phyloP scores from a whole-genome alignment of 2,329 filamentous ascomycete genomes.

The Aspergillus fischeri region DNA sequence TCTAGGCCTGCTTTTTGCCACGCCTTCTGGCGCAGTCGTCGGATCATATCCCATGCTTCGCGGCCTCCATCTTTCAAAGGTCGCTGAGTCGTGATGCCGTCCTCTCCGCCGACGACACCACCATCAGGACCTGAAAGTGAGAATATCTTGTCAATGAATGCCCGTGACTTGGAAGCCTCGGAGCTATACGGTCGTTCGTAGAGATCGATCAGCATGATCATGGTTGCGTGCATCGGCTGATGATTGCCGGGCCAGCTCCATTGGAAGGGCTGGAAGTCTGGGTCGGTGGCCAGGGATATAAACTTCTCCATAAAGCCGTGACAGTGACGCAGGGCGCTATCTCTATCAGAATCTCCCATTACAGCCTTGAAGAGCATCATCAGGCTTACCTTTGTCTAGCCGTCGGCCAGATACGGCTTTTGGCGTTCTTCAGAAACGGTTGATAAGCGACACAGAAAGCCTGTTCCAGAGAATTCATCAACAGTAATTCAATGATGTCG shows the following conservation, averaged over 20 bases:
- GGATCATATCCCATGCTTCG: conserved; percentile 48
- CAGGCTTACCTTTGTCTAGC: conserved; percentile 40
- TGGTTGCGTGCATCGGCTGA: conserved; percentile 25
- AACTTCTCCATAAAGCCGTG: conserved; percentile 49
- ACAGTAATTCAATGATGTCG: not conserved
- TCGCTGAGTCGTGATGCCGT: conserved; percentile 41
- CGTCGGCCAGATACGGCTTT: conserved; percentile 45
- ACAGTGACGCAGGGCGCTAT: conserved; percentile 43
- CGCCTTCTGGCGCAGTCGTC: conserved; percentile 43
- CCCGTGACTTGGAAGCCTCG: conserved; percentile 42
- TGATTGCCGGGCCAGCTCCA: conserved; percentile 45
- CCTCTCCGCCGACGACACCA: conserved; percentile 44
- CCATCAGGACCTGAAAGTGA: conserved; percentile 43
- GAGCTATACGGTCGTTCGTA: conserved; percentile 45
- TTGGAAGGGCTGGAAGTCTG: conserved; percentile 46
- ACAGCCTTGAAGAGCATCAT: not conserved
- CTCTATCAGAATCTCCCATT: conserved; percentile 4
- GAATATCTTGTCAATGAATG: conserved; percentile 46
- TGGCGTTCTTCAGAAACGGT: conserved; percentile 46
- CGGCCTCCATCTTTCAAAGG: conserved; percentile 46
- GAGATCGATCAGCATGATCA: conserved; percentile 48
- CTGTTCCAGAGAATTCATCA: conserved; percentile 18
- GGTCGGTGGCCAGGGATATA: conserved; percentile 43
- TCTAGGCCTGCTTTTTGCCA: conserved; percentile 48
- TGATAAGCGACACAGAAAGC: conserved; percentile 47